Evolutionary conservation across 1,139 yeast species (phyloP).

Genomic region (Yamadazyma diospyri): DNA sequence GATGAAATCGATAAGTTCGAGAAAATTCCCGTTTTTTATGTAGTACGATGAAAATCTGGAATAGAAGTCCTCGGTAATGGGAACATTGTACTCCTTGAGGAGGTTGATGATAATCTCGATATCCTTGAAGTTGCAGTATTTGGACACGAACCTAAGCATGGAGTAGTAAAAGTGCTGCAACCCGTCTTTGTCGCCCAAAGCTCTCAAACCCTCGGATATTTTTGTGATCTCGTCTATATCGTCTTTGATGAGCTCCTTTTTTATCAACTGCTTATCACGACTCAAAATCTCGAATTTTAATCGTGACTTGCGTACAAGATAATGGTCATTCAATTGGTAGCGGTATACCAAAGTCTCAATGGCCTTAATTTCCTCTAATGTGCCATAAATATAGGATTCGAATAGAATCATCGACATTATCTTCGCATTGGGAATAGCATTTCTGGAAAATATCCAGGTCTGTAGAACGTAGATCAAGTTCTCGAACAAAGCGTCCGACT

Average conservation of each 20-base stretch:
- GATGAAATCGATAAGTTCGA: conserved; percentile 24
- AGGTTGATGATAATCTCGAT: conserved; percentile 22
- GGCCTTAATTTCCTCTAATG: conserved; percentile 22
- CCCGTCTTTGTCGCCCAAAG: conserved; percentile 10
- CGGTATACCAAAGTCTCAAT: conserved; percentile 21
- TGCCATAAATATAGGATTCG: conserved; percentile 31
- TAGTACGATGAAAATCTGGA: conserved; percentile 24
- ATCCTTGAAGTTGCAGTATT: conserved; percentile 19
- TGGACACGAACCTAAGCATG: conserved; percentile 14
- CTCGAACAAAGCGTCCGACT: conserved; percentile 32
- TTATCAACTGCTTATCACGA: conserved; percentile 23
- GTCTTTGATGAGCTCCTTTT: conserved; percentile 22
- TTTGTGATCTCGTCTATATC: conserved; percentile 22
- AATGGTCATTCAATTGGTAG: conserved; percentile 20
- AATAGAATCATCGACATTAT: conserved; percentile 26
- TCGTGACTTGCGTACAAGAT: conserved; percentile 21
- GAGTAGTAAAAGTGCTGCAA: conserved; percentile 14
- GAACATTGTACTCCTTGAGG: conserved; percentile 23
- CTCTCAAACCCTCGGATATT: conserved; percentile 16
- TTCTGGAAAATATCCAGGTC: conserved; percentile 26
- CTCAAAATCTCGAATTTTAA: conserved; percentile 25
- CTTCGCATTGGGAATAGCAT: conserved; percentile 24
- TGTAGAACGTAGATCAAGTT: conserved; percentile 23
- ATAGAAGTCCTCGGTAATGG: conserved; percentile 16
- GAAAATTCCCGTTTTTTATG: conserved; percentile 22